Conservation (phyloP, 2,329 filamentous ascomycete species). For the Aciculosporium take region DNA sequence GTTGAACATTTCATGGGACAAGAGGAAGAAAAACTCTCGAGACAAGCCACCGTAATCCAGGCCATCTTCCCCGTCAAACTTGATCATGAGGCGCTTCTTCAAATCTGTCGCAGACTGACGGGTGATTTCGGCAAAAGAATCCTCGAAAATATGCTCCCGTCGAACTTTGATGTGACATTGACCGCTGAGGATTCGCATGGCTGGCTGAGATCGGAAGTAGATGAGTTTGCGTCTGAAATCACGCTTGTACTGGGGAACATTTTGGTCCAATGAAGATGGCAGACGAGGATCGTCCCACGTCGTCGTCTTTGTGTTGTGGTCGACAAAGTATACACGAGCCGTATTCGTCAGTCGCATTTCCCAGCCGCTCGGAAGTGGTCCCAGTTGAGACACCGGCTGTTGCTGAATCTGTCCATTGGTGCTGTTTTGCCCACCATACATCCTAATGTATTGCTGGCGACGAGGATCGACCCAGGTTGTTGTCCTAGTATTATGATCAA, state of each 20-base stretch:
- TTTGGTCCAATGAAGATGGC: conserved; percentile 91
- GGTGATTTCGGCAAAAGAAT: conserved; percentile 97
- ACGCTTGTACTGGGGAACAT: conserved; percentile 98
- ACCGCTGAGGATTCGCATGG: conserved; percentile 84
- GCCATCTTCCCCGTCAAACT: conserved; percentile 97
- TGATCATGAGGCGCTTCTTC: conserved; percentile 99
- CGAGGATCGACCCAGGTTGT: conserved; percentile 98
- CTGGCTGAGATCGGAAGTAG: conserved; percentile 97
- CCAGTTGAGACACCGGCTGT: conserved; percentile 92
- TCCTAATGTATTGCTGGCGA: conserved; percentile 93
- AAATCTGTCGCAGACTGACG: conserved; percentile 87
- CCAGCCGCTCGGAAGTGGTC: conserved; percentile 91
- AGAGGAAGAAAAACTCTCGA: conserved; percentile 96
- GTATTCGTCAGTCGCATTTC: conserved; percentile 99
- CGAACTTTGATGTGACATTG: conserved; percentile 98
- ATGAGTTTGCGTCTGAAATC: conserved; percentile 97
- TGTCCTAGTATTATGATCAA: conserved; percentile 94
- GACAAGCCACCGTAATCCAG: conserved; percentile 96
- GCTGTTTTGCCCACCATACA: conserved; percentile 83
- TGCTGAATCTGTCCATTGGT: conserved; percentile 83
- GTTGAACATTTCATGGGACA: conserved; percentile 99
- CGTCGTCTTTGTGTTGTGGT: conserved; percentile 98
- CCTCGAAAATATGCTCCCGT: conserved; percentile 93
- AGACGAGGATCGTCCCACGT: conserved; percentile 96
- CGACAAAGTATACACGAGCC: conserved; percentile 93